Evolutionary conservation across 2,329 filamentous ascomycete species (phyloP).

Genomic region (Talaromyces sp.): DNA sequence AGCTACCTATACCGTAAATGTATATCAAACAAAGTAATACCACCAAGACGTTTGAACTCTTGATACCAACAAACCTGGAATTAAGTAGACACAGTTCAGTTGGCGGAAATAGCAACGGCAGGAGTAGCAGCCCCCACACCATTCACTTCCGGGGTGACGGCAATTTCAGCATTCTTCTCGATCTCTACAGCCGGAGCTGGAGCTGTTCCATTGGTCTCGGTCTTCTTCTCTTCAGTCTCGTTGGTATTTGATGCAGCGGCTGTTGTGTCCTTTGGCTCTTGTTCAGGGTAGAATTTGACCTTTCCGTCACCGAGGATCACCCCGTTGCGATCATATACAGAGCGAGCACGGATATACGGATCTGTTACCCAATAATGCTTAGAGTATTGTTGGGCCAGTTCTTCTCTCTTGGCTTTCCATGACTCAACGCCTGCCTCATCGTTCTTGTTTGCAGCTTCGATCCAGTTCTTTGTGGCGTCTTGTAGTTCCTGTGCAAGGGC

Average conservation of each 20-base stretch:
- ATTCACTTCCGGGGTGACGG: background rate
- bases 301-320: constrained; percentile 66
- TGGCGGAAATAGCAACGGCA: constrained; percentile 7
- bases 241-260: background rate
- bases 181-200: background rate
- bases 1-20: background rate
- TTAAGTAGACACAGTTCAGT: constrained; percentile 4
- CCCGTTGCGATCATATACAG: constrained; percentile 79
- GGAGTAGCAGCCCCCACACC: constrained; percentile 5
- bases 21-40: background rate
- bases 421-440: constrained; percentile 47
- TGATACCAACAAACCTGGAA: background rate
- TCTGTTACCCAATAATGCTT: constrained; percentile 87
- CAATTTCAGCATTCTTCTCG: background rate
- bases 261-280: background rate
- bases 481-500: constrained; percentile 72
- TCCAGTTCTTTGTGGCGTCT: constrained; percentile 72
- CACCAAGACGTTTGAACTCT: background rate
- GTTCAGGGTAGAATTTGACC: constrained; percentile 66
- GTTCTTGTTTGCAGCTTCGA: constrained; percentile 52
- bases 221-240: background rate
- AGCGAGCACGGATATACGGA: constrained; percentile 77
- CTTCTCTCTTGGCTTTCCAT: constrained; percentile 58
- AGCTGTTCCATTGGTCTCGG: constrained; percentile 3
- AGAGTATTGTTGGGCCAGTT: constrained; percentile 62